Base-by-base conservation (phyloP, 2,329 filamentous ascomycete genomes). In the Zelopaecilomyces penicillatus region DNA sequence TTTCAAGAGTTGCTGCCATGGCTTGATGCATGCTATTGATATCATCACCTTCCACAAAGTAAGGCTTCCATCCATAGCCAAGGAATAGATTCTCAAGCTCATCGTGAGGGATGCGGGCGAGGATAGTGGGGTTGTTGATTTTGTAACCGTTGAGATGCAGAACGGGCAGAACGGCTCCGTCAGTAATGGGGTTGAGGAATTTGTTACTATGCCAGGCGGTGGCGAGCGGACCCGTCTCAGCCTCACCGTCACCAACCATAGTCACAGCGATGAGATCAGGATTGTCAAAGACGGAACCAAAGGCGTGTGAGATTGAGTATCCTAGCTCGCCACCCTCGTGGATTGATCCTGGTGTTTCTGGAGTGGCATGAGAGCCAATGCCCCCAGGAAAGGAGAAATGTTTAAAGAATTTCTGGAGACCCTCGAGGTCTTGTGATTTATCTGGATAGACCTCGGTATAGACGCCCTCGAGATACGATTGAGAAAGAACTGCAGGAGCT, bases 91-190 rank as follows among this genome's bases (percentile, higher is more conserved):
- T 68, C 53, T 80, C 74, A 5, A 90, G 71, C 64, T 90, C 85
- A 50, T 84, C 77, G 60, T 88, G 83, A 37, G 78, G 77, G 57
- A 90, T 83, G 52, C 85, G 79, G 10, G 85, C 80, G 11, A 89
- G 74, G 0, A 90, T 59, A 5, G 81, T 89, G 6, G 83, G 83
- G 63, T 87, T 87, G 69, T 87, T 86, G 69, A 89, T 89, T 71
- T 90, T 90, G 74, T 89, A 90, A 39, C 85, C 85, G 55, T 90
- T 90, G 31, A 90, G 71, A 61, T 90, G 84, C 8, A 90, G 73
- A 5, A 90, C 80, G 0, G 85, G 85, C 2, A 90, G 71, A 6
- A 90, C 85, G 33, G 84, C 85, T 30, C 85, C 85, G 55, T 89
- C 85, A 0, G 76, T 82, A 53, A 86, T 83, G 4, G 85, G 85